Conservation (phyloP, 176 grass and related monocot genomes). For the Zoysia pacifica region DNA sequence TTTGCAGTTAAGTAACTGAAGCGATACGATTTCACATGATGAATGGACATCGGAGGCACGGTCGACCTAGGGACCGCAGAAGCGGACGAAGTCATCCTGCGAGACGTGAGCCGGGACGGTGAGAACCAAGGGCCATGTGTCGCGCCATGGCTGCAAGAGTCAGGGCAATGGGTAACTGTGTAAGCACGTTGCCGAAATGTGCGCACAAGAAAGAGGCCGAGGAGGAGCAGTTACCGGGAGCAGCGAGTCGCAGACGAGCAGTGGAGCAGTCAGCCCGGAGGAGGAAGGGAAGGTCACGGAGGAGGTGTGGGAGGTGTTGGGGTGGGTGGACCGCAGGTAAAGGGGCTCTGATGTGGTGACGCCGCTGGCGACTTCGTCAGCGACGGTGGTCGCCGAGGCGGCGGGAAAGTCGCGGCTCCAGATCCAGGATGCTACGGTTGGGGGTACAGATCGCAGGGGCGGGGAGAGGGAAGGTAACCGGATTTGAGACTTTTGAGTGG, state of each 20-base stretch:
- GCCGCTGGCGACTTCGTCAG: too few relatives aligned
- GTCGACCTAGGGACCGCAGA: conserved; percentile 73
- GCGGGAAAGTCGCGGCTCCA: too few relatives aligned
- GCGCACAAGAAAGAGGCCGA: background rate
- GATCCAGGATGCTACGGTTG: too few relatives aligned
- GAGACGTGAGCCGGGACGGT: conserved; percentile 46
- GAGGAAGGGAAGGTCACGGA: too few relatives aligned
- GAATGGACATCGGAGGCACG: conserved; percentile 51
- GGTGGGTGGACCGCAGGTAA: too few relatives aligned
- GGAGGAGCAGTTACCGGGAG: conserved; percentile 51
- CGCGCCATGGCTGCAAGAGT: conserved; percentile 46
- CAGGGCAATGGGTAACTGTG: background rate
- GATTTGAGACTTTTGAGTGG: too few relatives aligned
- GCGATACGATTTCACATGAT: conserved; percentile 53
- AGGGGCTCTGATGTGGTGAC: too few relatives aligned
- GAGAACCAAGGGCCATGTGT: conserved; percentile 66
- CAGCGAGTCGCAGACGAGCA: conserved; percentile 47
- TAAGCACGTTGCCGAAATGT: background rate
- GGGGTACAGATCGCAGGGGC: too few relatives aligned
- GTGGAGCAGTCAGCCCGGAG: background rate
- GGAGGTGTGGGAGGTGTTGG: too few relatives aligned
- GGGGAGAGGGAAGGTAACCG: too few relatives aligned
- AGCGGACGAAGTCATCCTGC: conserved; percentile 48
- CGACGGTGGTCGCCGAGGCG: too few relatives aligned
- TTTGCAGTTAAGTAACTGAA: background rate